Base-by-base conservation (phyloP, 345 rosid genomes). In the Gossypium arboreum region DNA sequence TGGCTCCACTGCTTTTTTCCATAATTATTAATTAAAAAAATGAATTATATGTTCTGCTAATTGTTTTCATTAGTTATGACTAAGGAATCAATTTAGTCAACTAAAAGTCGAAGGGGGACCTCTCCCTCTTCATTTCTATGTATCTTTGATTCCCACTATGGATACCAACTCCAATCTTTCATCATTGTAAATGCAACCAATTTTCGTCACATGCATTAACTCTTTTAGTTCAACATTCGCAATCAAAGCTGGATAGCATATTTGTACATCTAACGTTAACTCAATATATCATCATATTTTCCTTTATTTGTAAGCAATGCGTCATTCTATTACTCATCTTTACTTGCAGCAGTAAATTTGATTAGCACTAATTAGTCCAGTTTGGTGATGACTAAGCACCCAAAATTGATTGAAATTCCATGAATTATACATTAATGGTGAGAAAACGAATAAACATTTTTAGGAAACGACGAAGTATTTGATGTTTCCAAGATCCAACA, bases 381-480 rank as follows among this genome's bases (percentile, higher is more conserved):
- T 24, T 59, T 59, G 63, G 39, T 24, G 34, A 59, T 58, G 24
- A 22, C 24, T 20, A 65, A n/a, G 43, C 69, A n/a, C 12, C 17
- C 24, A 56, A 10, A 64, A 66, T 27, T 20, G 50, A 18, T 44
- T 68, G 71, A 22, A 52, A 66, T 20, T 67, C 52, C 54, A 18
- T 44, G 4, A 6, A 20, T 39, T 17, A 9, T 29, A 15, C 45
- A 61, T 12, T 68, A 18, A 51, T 29, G 4, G 54, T 13, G 22
- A 27, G 41, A 9, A 44, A 6, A 54, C 29, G n/a, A 70, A 62
- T 50, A 8, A 34, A 34, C 39, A 62, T 13, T 64, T 70, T 13
- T 91, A 91, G 94, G 97, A 24, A 81, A 82, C 52, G 75, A 92
- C 80, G 86, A 87, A 78, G 87, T 81, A 12, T 90, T 86, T 34